These are phyloP conservation scores for Fusarium sp. DNA, from an alignment of 2,329 filamentous ascomycete genomes.

Conservation along the genomic window DNA sequence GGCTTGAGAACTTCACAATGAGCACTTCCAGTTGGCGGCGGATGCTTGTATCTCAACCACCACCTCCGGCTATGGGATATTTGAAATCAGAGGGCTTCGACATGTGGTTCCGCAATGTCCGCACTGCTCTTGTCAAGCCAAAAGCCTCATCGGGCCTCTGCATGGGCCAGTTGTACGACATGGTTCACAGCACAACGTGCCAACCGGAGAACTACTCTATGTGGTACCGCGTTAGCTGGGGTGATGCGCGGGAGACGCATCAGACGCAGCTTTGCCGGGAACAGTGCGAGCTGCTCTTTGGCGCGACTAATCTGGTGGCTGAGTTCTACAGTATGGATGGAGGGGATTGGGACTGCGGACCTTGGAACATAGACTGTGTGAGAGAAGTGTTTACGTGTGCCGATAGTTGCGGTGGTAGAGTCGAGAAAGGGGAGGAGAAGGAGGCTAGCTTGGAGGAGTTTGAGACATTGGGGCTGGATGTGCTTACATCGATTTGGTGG, in stretches of 20 bases:
- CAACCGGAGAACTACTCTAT: background rate
- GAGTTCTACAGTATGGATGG: constrained; percentile 11
- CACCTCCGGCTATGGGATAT: constrained; percentile 33
- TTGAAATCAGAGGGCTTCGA: constrained; percentile 10
- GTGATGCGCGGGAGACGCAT: background rate
- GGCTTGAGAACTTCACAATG: constrained; percentile 19
- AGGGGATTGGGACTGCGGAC: constrained; percentile 10
- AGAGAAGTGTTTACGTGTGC: constrained; percentile 5
- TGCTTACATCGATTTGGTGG: constrained; percentile 7
- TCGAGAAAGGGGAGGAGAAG: background rate
- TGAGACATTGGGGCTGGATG: constrained; percentile 4
- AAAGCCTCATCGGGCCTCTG: constrained; percentile 3
- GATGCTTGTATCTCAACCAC: constrained; percentile 39
- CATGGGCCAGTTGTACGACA: constrained; percentile 35
- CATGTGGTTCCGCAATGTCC: constrained; percentile 17
- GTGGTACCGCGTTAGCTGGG: constrained; percentile 23
- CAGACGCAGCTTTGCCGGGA: background rate
- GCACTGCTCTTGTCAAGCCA: background rate
- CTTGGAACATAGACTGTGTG: constrained; percentile 8
- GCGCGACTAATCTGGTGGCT: constrained; percentile 10
- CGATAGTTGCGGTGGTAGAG: background rate
- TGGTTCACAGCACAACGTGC: constrained; percentile 15
- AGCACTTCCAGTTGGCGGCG: constrained; percentile 34
- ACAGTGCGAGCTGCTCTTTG: constrained; percentile 2
- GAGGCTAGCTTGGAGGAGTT: constrained; percentile 6